phyloP scores from a whole-genome alignment of 1,284 basidiomycete species.

The Irpex sp. region DNA sequence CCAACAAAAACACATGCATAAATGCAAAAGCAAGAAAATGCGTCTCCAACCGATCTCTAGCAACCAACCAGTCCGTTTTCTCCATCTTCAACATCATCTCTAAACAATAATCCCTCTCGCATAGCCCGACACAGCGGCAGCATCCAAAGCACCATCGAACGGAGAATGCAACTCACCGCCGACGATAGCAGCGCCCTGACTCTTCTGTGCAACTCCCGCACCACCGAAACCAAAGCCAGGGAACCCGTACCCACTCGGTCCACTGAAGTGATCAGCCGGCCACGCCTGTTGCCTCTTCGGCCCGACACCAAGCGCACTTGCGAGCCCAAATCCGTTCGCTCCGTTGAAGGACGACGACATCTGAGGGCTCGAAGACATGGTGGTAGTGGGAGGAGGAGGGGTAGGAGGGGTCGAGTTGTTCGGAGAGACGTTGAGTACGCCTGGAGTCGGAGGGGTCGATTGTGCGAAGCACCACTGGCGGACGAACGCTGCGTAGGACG shows the following conservation, averaged over 20 bases:
- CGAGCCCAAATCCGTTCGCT: not conserved
- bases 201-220: not conserved
- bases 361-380: not conserved
- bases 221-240: slow-evolving; percentile 7
- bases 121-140: not conserved
- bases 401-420: slow-evolving; percentile 1
- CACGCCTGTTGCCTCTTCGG: slow-evolving; percentile 9
- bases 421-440: slow-evolving; percentile 1
- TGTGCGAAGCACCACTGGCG: slow-evolving; percentile 70
- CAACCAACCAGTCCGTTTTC: not conserved
- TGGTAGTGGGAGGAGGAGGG: not conserved
- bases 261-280: slow-evolving; percentile 8
- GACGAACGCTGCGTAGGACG: slow-evolving; percentile 60
- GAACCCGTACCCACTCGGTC: slow-evolving; percentile 12
- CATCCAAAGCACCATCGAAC: not conserved
- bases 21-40: not conserved
- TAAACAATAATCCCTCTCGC: not conserved
- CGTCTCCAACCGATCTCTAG: not conserved
- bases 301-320: not conserved
- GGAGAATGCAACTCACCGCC: slow-evolving; percentile 1
- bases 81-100: not conserved
- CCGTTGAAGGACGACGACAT: not conserved
- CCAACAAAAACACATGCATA: not conserved
- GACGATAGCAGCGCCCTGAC: not conserved
- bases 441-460: slow-evolving; percentile 22